Evolutionary conservation across 2,329 filamentous ascomycete genomes (phyloP), one percentile per base, ranked within the genome.

Genomic region (Aspergillus candidus): DNA sequence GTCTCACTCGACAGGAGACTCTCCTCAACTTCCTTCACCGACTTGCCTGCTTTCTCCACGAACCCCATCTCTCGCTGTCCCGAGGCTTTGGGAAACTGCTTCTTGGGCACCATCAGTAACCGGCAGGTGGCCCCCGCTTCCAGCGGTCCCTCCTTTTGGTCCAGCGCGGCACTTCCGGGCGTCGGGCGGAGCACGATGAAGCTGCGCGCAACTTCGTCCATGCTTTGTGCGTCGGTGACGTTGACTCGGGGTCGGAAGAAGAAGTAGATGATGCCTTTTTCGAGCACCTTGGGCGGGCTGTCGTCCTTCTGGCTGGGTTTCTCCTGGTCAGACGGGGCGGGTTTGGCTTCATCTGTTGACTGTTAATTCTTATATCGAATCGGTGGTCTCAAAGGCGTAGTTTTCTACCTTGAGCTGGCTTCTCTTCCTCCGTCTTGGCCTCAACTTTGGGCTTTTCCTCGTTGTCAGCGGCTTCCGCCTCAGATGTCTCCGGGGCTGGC

Each of bases 251-350:
- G 81, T 13, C 89, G 83, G 57, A 85, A 84, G 72, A 94, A 94
- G 75, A 94, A 94, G 72, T 94, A 94, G 54, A 95, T 82, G 55
- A 93, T 78, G 3, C 89, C 89, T 58, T 93, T 94, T 60, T 96
- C 89, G 2, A 94, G 74, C 17, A 94, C 80, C 47, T 72, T 82
- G 5, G 76, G 78, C 1, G 80, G 72, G 32, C 54, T 75, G 73
- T 34, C 77, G 72, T 40, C 75, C 61, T 13, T 72, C 63, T 2
- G 76, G 74, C 39, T 14, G 8, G 47, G 35, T 22, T 56, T 50
- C 11, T 50, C 47, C 40, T 53, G 52, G n/a, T 27, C 22, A 27
- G 22, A 27, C 22, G 22, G 22, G 22, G 22, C 8, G 22, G 22
- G 22, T 27, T 38, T 50, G 22, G 40, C 22, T 37, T 37, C 32